Base-by-base conservation (phyloP, 2,329 filamentous ascomycete genomes). In the Fusarium buxicola region DNA sequence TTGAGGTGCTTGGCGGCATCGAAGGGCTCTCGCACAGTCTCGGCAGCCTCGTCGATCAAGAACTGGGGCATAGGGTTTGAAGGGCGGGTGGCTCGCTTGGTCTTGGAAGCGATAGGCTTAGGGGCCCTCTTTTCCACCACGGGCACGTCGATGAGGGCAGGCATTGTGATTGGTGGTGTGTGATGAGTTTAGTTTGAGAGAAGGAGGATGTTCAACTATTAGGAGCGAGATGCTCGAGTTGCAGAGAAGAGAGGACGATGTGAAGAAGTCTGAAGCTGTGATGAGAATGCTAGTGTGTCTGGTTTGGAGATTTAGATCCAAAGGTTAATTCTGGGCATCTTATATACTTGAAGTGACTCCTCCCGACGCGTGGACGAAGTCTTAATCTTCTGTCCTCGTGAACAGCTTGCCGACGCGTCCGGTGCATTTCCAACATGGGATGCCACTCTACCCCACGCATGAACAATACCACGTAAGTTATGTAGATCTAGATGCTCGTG, bases 1-100 rank as follows among this genome's bases (percentile, higher is more conserved):
- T 75, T 74, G 13, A 91, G 74, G 71, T 90, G 87, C 71, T 81
- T 82, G 32, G 74, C 66, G 3, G 86, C 80, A 46, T 84, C 74
- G 70, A 89, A 90, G 8, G 58, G 16, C 11, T 39, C 56, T 7
- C 52, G 44, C 36, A 39, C 16, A 18, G 52, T 55, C 24, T 27
- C n/a, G 11, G 47, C 41, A 10, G 51, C 57, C 30, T 57, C 47
- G 15, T 53, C 57, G 10, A 57, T 57, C 7, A 60, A 38, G 43
- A 48, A 60, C 31, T 53, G 57, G 13, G 57, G 57, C 18, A 60
- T 28, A 8, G 34, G 31, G 28, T 60, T 52, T 13, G 43, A 45
- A 3, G 57, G 52, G 8, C 38, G 43, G 7, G 53, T 60, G 11
- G 57, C 57, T 48, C 52, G 40, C 47, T 57, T 60, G 36, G 40